A percentile compares a stretch with the other conserved stretches of the same genome.
Conservation (phyloP, 1,139 yeast genomes). For the Suhomyces bokatorum region DNA sequence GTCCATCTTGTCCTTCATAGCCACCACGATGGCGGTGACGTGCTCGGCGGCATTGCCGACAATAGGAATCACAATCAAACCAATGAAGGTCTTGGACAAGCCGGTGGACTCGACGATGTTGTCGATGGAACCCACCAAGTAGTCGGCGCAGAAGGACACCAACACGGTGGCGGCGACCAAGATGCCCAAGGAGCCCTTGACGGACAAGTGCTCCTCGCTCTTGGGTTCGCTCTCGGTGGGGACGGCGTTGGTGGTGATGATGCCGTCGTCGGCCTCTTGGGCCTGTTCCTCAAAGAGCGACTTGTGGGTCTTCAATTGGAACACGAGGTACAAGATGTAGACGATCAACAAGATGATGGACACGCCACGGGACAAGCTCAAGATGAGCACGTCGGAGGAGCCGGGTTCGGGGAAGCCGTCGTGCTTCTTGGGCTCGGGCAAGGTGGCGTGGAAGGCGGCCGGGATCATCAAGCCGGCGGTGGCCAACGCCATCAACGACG, state of each 20-base stretch:
- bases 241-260: slow-evolving; percentile 28
- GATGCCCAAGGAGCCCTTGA: slow-evolving; percentile 44
- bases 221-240: slow-evolving; percentile 35
- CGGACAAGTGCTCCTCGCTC: slow-evolving; percentile 37
- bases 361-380: slow-evolving; percentile 83
- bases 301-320: slow-evolving; percentile 88
- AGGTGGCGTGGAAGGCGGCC: slow-evolving; percentile 90
- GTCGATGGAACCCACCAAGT: slow-evolving; percentile 89
- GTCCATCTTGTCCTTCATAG: slow-evolving; percentile 96
- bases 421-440: slow-evolving; percentile 49
- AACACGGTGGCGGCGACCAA: slow-evolving; percentile 69
- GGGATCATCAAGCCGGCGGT: slow-evolving; percentile 88
- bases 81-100: slow-evolving; percentile 90
- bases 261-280: slow-evolving; percentile 40
- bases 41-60: slow-evolving; percentile 99
- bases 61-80: slow-evolving; percentile 88
- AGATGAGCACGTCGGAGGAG: slow-evolving; percentile 51
- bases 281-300: slow-evolving; percentile 46
- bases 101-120: slow-evolving; percentile 81
- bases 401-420: slow-evolving; percentile 45
- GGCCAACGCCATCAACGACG: slow-evolving; percentile 87
- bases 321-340: slow-evolving; percentile 74
- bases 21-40: slow-evolving; percentile 93
- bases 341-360: slow-evolving; percentile 75
- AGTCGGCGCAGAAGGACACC: slow-evolving; percentile 91